Base-by-base conservation (phyloP, 441 rosid genomes). In the Erysimum pusillum region DNA sequence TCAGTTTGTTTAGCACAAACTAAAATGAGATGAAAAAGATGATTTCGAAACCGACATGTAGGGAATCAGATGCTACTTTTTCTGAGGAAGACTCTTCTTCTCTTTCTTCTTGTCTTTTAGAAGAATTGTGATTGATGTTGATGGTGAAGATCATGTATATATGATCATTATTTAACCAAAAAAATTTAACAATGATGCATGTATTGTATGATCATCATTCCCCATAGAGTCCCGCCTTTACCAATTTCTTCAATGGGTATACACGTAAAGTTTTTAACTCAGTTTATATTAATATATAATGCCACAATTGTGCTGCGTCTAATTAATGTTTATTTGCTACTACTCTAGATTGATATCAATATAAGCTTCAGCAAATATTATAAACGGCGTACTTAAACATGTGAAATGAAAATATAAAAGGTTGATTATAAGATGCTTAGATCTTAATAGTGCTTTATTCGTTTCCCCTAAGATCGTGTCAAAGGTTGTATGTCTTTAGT, bases 51-150 rank as follows among this genome's bases (percentile, higher is more conserved):
- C 79, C 75, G 79, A 76, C 80, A 70, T 63, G 71, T 63, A 76
- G 80, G 72, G 80, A 76, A 76, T 76, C 76, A 70, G 80, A 76
- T 76, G 67, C 80, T 70, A 42, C 61, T 63, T 76, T 74, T 63
- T 44, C 66, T 76, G 28, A 63, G 18, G 36, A 76, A 56, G 80
- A 76, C 75, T 76, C 80, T 76, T 76, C 51, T 48, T 60, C 74
- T 69, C 71, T 76, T 76, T 76, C 60, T 35, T 70, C 60, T 17
- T 17, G 17, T 69, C 75, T 53, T 76, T 76, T 62, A 34, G 64
- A 69, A 62, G 35, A 76, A 54, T 34, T 76, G 51, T 54, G 44
- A 54, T 76, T 63, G 80, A 76, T 69, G 80, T 76, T 76, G 76
- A 69, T 61, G 63, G 39, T 42, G 8, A 9, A 32, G 25, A 13